Evolutionary conservation across 148 eudicot species (phyloP), one percentile per base, ranked within the genome.

Genomic region (Fallopia convolvulus): DNA sequence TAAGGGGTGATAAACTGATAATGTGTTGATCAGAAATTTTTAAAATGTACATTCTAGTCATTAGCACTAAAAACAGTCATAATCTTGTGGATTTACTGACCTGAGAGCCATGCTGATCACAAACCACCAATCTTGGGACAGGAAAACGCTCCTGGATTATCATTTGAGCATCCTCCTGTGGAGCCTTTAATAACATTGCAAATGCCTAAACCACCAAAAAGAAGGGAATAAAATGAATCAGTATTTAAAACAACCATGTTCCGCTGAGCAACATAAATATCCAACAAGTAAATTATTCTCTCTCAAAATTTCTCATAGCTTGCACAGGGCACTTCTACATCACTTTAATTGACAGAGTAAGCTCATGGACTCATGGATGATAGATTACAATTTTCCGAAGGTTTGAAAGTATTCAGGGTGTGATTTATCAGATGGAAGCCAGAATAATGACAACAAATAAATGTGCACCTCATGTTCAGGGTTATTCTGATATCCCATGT

Each of bases 51-150:
- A 26, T 26, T 26, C 30, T 26, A 26, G 30, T 26, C 30, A 55
- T 55, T 55, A 5, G 2, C 21, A 18, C 9, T 17, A 55, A 5
- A 18, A 23, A 61, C 3, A 61, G 68, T 8, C 68, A 23, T 8
- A 26, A 13, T 21, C 32, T 17, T 23, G 33, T 53, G 47, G 49
- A 78, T 30, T 47, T 7, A 79, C 85, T 83, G 48, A 94, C 99
- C 99, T 94, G 99, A 70, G 99, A 94, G 63, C 99, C 99, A 83
- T 94, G 99, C 80, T 94, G 99, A 91, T 94, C 97, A 42, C 99
- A 94, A 6, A 94, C 91, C 50, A 94, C 99, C 81, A 94, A 84
- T 87, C 99, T 89, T 3, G 99, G 99, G 65, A 92, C 93, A n/a
- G 99, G 99, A 70, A 94, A 94, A 46, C 97, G 96, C 6, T 94